Conservation (phyloP, 441 rosid genomes). For the Jatropha multifida region DNA sequence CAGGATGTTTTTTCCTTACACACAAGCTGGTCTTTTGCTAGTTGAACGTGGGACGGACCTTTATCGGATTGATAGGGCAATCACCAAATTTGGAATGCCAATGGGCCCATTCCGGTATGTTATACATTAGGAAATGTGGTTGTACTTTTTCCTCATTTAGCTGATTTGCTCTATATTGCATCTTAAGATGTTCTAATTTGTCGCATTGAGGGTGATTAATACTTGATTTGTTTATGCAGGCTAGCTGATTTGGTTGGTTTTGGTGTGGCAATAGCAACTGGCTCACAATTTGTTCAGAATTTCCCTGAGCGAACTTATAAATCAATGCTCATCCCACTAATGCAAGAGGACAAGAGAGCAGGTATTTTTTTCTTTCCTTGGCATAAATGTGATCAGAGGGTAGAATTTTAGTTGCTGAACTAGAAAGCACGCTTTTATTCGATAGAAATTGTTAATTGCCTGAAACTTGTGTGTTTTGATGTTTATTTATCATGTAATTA, state of each 20-base stretch:
- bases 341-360: slow-evolving; percentile 95
- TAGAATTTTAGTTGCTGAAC: slow-evolving; percentile 15
- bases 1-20: slow-evolving; percentile 97
- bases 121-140: neutral
- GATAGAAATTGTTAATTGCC: slow-evolving; percentile 4
- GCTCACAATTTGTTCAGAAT: slow-evolving; percentile 67
- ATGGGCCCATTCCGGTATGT: slow-evolving; percentile 94
- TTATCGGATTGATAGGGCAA: slow-evolving; percentile 70
- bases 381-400: slow-evolving; percentile 24
- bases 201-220: slow-evolving; percentile 9
- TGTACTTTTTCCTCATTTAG: neutral
- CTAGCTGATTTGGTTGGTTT: slow-evolving; percentile 91
- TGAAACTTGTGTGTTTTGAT: slow-evolving; percentile 7
- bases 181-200: slow-evolving; percentile 1
- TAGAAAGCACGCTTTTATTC: neutral
- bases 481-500: slow-evolving; percentile 20
- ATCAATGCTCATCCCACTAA: slow-evolving; percentile 77
- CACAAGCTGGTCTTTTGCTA: slow-evolving; percentile 75
- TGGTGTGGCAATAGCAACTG: slow-evolving; percentile 90
- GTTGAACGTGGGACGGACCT: slow-evolving; percentile 80
- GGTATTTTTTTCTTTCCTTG: slow-evolving; percentile 18
- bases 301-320: slow-evolving; percentile 83
- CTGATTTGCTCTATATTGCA: neutral
- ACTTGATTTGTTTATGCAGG: slow-evolving; percentile 43
- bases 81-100: slow-evolving; percentile 97